A percentile compares a stretch with the other conserved stretches of the same genome.
Conservation (phyloP, 2,329 filamentous ascomycete species). For the Cercospora beticola region DNA sequence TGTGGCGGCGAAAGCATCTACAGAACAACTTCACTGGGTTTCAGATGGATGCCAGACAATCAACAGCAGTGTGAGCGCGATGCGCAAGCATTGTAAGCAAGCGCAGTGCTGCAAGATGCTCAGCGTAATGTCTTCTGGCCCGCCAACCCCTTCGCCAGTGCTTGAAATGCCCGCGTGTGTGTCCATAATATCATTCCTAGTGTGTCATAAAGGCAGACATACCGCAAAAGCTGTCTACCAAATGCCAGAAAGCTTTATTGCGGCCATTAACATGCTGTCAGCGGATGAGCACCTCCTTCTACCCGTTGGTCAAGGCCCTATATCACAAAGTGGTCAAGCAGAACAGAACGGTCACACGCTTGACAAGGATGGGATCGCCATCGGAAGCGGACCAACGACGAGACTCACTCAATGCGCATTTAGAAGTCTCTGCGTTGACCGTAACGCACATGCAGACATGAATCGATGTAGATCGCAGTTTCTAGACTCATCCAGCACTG, state of each 20-base stretch:
- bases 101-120: neutral
- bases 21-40: neutral
- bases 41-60: neutral
- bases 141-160: neutral
- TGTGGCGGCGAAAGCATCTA: neutral
- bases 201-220: neutral
- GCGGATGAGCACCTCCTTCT: neutral
- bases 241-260: neutral
- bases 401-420: neutral
- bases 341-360: neutral
- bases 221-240: neutral
- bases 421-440: neutral
- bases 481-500: neutral
- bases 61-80: neutral
- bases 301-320: neutral
- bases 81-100: neutral
- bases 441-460: neutral
- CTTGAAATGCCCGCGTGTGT: neutral
- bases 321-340: neutral
- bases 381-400: neutral
- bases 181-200: no score
- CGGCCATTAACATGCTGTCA: neutral
- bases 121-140: no score
- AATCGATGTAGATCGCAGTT: neutral
- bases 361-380: neutral